Conservation (phyloP, 306 rosid species). For the Lathyrus tuberosus region DNA sequence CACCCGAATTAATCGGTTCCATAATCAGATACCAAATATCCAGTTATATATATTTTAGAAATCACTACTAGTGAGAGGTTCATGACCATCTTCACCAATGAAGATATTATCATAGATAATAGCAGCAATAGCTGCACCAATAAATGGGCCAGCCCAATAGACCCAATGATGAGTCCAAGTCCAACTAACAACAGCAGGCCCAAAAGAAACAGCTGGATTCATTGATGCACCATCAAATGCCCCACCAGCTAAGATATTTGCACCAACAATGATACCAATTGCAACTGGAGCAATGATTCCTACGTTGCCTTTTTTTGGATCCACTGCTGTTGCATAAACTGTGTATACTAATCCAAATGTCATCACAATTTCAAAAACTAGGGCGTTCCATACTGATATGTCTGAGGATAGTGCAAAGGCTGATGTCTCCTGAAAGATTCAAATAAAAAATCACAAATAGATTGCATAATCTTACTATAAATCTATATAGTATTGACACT, state of each 20-base stretch:
- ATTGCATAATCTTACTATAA: background rate
- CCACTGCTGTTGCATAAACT: constrained; percentile 81
- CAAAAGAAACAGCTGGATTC: constrained; percentile 85
- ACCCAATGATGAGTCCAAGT: constrained; percentile 76
- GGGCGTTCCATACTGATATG: constrained; percentile 62
- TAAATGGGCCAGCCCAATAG: constrained; percentile 72
- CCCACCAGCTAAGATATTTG: constrained; percentile 82
- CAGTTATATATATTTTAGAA: constrained; percentile 29
- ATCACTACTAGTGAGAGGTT: constrained; percentile 51
- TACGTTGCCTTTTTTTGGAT: constrained; percentile 70
- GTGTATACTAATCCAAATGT: constrained; percentile 80
- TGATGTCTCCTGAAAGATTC: constrained; percentile 57
- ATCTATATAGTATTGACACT: background rate
- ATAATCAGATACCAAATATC: background rate
- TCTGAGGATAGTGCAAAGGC: constrained; percentile 62
- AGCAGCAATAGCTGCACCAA: constrained; percentile 69
- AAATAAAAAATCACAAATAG: background rate
- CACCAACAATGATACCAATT: constrained; percentile 81
- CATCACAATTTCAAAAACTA: constrained; percentile 76
- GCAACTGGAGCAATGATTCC: constrained; percentile 78
- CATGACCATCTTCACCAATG: constrained; percentile 57
- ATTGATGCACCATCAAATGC: constrained; percentile 89
- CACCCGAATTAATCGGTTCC: too few relatives aligned
- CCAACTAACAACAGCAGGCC: constrained; percentile 75
- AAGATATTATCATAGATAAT: constrained; percentile 68